Evolutionary conservation across 306 rosid species (phyloP), one percentile per base, ranked within the genome.

Genomic region (Hippophae tibetana): DNA sequence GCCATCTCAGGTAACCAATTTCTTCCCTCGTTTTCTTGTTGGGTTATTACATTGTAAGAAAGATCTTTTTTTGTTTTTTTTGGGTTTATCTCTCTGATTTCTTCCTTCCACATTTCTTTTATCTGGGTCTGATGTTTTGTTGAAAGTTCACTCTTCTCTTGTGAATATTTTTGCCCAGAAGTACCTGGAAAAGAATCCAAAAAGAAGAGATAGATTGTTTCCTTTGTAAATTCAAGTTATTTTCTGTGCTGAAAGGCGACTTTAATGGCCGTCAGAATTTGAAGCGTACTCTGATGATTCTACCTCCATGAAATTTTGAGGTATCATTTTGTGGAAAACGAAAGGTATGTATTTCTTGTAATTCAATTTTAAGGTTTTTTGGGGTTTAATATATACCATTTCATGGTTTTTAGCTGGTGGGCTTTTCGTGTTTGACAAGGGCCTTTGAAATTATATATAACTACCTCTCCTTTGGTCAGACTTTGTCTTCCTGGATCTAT

Each of bases 361-460:
- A 51, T 63, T 76, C 60, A 74, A 74, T 65, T 62, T 48, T 27
- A 57, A 74, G 27, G 25, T 26, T 61, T 56, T 68, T 56, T 68
- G 47, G 58, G 75, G 69, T 68, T 66, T 42, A 46, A 60, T 11
- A 69, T 56, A 69, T 71, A 78, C 78, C 74, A 42, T 59, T 82
- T 78, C 80, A 58, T 75, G 76, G 68, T 72, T 67, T 72, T 56
- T 66, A 54, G 77, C 75, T 67, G 52, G 62, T 74, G 72, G 68
- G 60, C 25, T 67, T 80, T 72, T 68, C 67, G 63, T 43, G 53
- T 57, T 76, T 72, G 75, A 72, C 75, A 58, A 77, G 69, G 66
- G 74, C 78, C 40, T 63, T 62, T 56, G 44, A 45, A 27, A 49
- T 51, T 43, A 31, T 50, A 47, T 45, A 9, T 52, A 63, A 63